A percentile compares a stretch with the other conserved stretches of the same genome.
Conservation (phyloP, 106 monocot genomes). For the Acorus gramineus region DNA sequence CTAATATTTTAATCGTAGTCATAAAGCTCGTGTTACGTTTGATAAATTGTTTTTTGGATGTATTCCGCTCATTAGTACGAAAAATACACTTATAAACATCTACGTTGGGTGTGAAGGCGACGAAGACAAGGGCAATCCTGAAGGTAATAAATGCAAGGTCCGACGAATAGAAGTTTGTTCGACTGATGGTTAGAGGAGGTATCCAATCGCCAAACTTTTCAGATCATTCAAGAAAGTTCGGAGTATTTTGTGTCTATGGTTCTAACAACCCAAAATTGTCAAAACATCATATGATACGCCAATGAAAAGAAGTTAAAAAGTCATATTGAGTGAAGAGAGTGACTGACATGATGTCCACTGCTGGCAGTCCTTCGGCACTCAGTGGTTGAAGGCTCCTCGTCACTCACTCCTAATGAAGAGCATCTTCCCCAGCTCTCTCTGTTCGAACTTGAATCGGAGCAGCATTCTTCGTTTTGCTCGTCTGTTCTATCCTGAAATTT, state of each 20-base stretch:
- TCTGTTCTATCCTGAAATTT: slow-evolving; percentile 39
- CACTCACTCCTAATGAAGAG: slow-evolving; percentile 70
- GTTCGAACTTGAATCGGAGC: slow-evolving; percentile 73
- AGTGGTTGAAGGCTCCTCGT: slow-evolving; percentile 52
- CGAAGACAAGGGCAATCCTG: too few relatives aligned
- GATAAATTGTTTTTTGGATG: too few relatives aligned
- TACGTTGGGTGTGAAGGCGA: too few relatives aligned
- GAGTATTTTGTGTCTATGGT: too few relatives aligned
- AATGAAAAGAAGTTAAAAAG: background rate
- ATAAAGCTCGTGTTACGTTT: background rate
- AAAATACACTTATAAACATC: too few relatives aligned
- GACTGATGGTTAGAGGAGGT: too few relatives aligned
- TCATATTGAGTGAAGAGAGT: background rate
- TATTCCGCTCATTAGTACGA: too few relatives aligned
- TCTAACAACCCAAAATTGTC: too few relatives aligned
- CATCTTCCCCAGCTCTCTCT: slow-evolving; percentile 94
- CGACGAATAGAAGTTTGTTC: too few relatives aligned
- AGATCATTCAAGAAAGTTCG: background rate
- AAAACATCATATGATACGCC: background rate
- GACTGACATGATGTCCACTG: slow-evolving; percentile 40
- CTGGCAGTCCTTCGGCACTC: slow-evolving; percentile 27
- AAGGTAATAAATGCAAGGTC: too few relatives aligned
- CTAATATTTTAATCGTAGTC: too few relatives aligned
- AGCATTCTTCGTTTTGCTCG: slow-evolving; percentile 53
- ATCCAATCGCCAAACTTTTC: too few relatives aligned